A percentile compares a stretch with the other conserved stretches of the same genome.
phyloP scores from a whole-genome alignment of 169 alveolate genomes.

The Perkinsus chesapeaki region DNA sequence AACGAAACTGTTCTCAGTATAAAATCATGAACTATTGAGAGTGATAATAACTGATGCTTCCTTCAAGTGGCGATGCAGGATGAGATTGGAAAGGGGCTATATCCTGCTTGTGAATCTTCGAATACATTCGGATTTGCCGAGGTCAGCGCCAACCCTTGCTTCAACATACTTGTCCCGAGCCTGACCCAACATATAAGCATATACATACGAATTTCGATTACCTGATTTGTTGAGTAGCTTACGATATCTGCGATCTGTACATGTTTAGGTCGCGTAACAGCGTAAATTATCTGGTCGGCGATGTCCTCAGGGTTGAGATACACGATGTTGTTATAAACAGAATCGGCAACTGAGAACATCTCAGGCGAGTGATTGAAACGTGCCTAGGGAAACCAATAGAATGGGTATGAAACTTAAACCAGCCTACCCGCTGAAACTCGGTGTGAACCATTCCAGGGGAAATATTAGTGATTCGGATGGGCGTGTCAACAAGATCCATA shows the following conservation, averaged over 20 bases:
- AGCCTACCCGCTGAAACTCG: not conserved
- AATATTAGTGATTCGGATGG: not conserved
- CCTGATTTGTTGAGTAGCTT: not conserved
- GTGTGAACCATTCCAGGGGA: not conserved
- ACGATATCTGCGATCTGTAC: not conserved
- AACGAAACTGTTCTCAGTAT: too few species aligned
- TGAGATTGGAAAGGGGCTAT: not conserved
- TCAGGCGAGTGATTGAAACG: not conserved
- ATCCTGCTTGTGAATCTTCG: not conserved
- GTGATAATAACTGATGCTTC: too few species aligned
- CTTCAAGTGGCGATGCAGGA: too few species aligned
- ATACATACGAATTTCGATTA: not conserved
- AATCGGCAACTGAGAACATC: not conserved
- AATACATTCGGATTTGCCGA: not conserved
- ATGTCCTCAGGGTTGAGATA: not conserved
- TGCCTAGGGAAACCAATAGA: not conserved
- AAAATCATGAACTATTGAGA: too few species aligned
- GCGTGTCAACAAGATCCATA: not conserved
- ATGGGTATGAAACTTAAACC: not conserved
- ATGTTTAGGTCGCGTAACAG: not conserved
- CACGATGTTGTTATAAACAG: not conserved
- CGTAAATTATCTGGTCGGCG: not conserved
- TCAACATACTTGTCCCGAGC: not conserved
- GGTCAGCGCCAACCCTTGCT: not conserved
- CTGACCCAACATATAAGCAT: not conserved